Evolutionary conservation across 1,284 basidiomycete genomes (phyloP).

Genomic region (Ceratobasidium sp.): DNA sequence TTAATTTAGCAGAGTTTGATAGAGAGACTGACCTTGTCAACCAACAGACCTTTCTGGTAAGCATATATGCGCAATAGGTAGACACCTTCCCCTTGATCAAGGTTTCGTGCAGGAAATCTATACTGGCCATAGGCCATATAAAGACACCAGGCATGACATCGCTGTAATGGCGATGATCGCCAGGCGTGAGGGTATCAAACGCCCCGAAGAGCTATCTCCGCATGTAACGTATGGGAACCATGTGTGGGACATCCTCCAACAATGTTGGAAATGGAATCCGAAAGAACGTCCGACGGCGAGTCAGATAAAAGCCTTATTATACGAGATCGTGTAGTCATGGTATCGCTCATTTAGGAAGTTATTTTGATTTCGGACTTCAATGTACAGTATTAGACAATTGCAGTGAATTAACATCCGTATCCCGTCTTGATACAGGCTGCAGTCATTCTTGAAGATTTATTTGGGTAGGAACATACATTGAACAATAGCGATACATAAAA

Average conservation of each 20-base stretch:
- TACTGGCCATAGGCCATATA: background rate
- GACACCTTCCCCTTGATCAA: background rate
- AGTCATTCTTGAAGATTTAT: background rate
- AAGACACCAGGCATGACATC: background rate
- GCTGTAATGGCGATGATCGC: background rate
- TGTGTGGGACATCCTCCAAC: background rate
- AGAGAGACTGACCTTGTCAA: background rate
- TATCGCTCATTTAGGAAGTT: background rate
- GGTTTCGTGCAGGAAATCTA: background rate
- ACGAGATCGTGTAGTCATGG: background rate
- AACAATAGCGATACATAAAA: background rate
- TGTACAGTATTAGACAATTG: no score
- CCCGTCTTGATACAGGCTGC: no score
- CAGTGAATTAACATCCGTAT: no score
- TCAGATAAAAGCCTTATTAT: background rate
- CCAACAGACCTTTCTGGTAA: conserved; percentile 2
- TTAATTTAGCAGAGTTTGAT: background rate
- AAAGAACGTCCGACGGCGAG: background rate
- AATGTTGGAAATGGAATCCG: background rate
- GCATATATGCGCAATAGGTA: background rate
- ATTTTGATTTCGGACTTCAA: background rate
- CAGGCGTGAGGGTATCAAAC: background rate
- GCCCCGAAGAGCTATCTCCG: background rate
- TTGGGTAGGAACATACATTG: background rate
- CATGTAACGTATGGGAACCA: background rate